These are phyloP conservation scores for Ramularia endophylla DNA, from an alignment of 2,329 filamentous ascomycete genomes.

Conservation along the genomic window DNA sequence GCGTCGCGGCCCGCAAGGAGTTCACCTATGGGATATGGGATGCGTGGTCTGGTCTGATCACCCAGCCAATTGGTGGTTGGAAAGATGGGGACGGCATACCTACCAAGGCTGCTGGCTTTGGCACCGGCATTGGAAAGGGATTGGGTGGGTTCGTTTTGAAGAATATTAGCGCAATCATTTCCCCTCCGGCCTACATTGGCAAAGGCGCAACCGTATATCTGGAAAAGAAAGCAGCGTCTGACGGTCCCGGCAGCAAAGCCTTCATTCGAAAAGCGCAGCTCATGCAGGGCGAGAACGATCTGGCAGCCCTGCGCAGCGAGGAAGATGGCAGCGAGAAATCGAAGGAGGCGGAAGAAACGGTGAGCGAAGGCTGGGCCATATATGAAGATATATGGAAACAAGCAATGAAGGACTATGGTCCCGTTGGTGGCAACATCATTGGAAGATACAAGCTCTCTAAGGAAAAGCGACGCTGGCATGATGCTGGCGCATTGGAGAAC, in stretches of 20 bases:
- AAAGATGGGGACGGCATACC: constrained; percentile 42
- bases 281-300: constrained; percentile 27
- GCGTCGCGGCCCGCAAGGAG: constrained; percentile 66
- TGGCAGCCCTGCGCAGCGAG: constrained; percentile 17
- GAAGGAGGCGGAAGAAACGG: constrained; percentile 14
- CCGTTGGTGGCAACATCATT: constrained; percentile 17
- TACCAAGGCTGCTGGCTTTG: constrained; percentile 27
- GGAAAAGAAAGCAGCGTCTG: constrained; percentile 43
- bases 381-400: constrained; percentile 30
- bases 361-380: constrained; percentile 27
- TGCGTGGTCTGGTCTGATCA: constrained; percentile 73
- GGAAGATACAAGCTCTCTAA: constrained; percentile 18
- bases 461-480: constrained; percentile 27
- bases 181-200: constrained; percentile 73
- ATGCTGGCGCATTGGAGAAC: constrained; percentile 31
- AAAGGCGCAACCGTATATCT: constrained; percentile 77
- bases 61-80: constrained; percentile 66
- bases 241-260: constrained; percentile 23
- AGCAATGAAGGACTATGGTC: constrained; percentile 18
- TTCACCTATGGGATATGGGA: constrained; percentile 63
- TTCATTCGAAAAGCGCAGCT: constrained; percentile 28
- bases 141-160: constrained; percentile 77
- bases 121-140: constrained; percentile 67
- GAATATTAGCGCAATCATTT: constrained; percentile 60
- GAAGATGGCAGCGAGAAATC: constrained; percentile 13